Percentiles rank a stretch among this genome's conserved stretches.
phyloP scores from a whole-genome alignment of 805 yeast genomes.

The Saccharomycopsis lassenensis region DNA sequence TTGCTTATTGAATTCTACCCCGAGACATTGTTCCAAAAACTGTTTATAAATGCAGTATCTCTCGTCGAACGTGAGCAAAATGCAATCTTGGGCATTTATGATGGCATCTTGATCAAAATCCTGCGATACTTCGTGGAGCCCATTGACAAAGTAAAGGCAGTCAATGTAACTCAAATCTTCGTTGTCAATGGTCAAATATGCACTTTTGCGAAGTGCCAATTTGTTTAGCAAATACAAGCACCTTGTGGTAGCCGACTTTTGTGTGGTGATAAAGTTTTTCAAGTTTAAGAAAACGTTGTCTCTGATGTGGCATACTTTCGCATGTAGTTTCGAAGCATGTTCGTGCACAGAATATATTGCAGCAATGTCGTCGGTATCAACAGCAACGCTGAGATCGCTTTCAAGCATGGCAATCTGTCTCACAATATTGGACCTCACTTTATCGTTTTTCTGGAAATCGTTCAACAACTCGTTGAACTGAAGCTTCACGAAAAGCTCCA shows the following conservation, averaged over 20 bases:
- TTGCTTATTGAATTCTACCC: slow-evolving; percentile 3
- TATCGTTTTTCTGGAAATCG: too few relatives aligned
- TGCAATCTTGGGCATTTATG: slow-evolving; percentile 1
- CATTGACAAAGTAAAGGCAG: slow-evolving; percentile 8
- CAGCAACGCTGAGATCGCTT: too few relatives aligned
- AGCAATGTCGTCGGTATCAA: too few relatives aligned
- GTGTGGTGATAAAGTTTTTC: slow-evolving; percentile 9
- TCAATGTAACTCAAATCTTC: slow-evolving; percentile 7
- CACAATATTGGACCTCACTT: too few relatives aligned
- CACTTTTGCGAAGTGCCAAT: slow-evolving; percentile 3
- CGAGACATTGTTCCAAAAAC: slow-evolving; percentile 9
- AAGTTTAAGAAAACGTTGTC: slow-evolving; percentile 10
- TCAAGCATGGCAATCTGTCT: too few relatives aligned
- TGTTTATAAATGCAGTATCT: slow-evolving; percentile 7
- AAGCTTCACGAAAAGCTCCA: too few relatives aligned
- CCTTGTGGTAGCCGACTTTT: slow-evolving; percentile 7
- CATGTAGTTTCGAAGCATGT: slow-evolving; percentile 6
- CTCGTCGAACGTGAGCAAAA: slow-evolving; percentile 14
- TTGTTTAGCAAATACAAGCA: slow-evolving; percentile 12
- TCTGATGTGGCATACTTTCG: slow-evolving; percentile 6
- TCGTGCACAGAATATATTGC: too few relatives aligned
- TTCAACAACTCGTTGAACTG: too few relatives aligned
- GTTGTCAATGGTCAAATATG: neutral
- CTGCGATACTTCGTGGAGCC: neutral
- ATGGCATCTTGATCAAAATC: slow-evolving; percentile 1